phyloP scores from a whole-genome alignment of 164 flowering plant species.

The Stephania cephalantha region DNA sequence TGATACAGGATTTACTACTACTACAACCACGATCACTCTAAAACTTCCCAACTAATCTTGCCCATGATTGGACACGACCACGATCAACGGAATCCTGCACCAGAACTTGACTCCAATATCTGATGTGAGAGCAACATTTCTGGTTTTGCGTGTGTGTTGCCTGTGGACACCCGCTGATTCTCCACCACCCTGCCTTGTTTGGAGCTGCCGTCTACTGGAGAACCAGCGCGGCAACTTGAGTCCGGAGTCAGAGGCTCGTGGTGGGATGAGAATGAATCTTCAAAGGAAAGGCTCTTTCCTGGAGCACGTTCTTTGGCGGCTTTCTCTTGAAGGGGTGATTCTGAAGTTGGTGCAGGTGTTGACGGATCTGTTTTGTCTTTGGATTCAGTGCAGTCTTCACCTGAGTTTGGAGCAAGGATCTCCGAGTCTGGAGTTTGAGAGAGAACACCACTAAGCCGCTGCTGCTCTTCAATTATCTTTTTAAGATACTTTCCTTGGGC shows the following conservation, averaged over 20 bases:
- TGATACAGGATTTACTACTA: slow-evolving; percentile 3
- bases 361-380: slow-evolving; percentile 64
- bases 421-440: slow-evolving; percentile 43
- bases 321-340: slow-evolving; percentile 50
- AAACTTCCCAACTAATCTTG: background rate
- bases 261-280: slow-evolving; percentile 67
- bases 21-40: background rate
- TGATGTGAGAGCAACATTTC: slow-evolving; percentile 51
- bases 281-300: slow-evolving; percentile 49
- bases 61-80: slow-evolving; percentile 24
- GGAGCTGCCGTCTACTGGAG: slow-evolving; percentile 40
- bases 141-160: slow-evolving; percentile 27
- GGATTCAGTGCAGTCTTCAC: slow-evolving; percentile 41
- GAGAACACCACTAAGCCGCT: slow-evolving; percentile 64
- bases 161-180: slow-evolving; percentile 34
- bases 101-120: slow-evolving; percentile 63
- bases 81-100: slow-evolving; percentile 36
- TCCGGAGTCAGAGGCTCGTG: slow-evolving; percentile 90
- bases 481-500: slow-evolving; percentile 95
- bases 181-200: slow-evolving; percentile 41
- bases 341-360: slow-evolving; percentile 77
- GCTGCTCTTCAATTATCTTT: slow-evolving; percentile 95
- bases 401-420: slow-evolving; percentile 32
- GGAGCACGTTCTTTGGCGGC: slow-evolving; percentile 27
- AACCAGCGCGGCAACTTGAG: slow-evolving; percentile 45